Evolutionary conservation across 352 stramenopile genomes (phyloP).

Genomic region (Pythium scleroteichum): DNA sequence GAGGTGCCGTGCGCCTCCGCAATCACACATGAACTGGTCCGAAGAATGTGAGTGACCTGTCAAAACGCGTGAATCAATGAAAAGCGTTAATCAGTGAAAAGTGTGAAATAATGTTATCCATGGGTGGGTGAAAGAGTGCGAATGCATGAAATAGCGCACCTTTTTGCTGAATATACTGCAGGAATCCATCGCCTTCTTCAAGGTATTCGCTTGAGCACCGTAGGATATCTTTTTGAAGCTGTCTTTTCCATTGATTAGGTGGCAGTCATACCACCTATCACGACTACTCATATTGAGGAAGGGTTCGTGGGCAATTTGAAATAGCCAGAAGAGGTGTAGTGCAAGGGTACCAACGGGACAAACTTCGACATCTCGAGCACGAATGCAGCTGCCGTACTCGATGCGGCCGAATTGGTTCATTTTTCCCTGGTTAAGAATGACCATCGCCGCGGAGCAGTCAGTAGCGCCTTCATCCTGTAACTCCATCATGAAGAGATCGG

Average conservation of each 20-base stretch:
- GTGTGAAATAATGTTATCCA: too few relatives aligned
- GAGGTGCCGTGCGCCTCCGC: neutral
- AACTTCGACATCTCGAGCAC: neutral
- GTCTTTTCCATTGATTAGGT: neutral
- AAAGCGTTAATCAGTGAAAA: too few relatives aligned
- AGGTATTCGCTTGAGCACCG: neutral
- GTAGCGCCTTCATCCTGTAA: too few relatives aligned
- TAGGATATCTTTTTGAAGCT: slow-evolving; percentile 1
- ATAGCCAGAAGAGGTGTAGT: neutral
- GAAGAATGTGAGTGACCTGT: too few relatives aligned
- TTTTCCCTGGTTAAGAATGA: too few relatives aligned
- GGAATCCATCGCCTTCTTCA: too few relatives aligned
- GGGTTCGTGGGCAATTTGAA: neutral
- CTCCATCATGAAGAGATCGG: too few relatives aligned
- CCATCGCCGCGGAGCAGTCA: too few relatives aligned
- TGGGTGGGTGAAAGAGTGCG: too few relatives aligned
- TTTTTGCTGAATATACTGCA: too few relatives aligned
- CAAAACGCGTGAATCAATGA: too few relatives aligned
- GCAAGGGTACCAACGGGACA: neutral
- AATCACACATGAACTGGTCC: slow-evolving; percentile 3
- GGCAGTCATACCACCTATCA: neutral
- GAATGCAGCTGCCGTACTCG: neutral
- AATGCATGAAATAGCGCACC: too few relatives aligned
- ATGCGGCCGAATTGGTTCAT: neutral
- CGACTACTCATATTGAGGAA: neutral